Percentiles rank a stretch among this genome's conserved stretches.
Evolutionary conservation across 2,329 filamentous ascomycete species (phyloP).

Genomic region (Penicillium sp.): DNA sequence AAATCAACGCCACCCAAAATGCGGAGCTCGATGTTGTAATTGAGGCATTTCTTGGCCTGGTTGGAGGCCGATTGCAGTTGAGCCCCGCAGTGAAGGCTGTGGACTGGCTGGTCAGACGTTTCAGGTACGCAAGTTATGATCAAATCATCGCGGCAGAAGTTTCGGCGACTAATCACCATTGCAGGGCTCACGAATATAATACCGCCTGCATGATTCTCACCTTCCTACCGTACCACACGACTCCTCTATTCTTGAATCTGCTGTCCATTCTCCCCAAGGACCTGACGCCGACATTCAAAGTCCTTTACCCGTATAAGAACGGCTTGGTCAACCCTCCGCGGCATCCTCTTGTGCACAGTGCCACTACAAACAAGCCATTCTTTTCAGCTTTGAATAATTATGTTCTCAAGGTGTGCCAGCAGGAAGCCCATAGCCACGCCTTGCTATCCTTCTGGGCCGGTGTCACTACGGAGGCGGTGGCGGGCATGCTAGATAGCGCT

Average conservation of each 20-base stretch:
- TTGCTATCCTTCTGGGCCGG: slow-evolving; percentile 88
- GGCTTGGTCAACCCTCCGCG: slow-evolving; percentile 71
- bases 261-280: slow-evolving; percentile 75
- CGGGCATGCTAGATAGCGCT: slow-evolving; percentile 71
- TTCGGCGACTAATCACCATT: slow-evolving; percentile 12
- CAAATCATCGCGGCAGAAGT: slow-evolving; percentile 7
- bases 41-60: slow-evolving; percentile 75
- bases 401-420: slow-evolving; percentile 66
- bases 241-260: slow-evolving; percentile 76
- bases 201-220: slow-evolving; percentile 70
- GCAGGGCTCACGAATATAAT: slow-evolving; percentile 85
- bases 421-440: slow-evolving; percentile 67
- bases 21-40: slow-evolving; percentile 70
- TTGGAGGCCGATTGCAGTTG: slow-evolving; percentile 69
- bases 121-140: slow-evolving; percentile 57
- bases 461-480: slow-evolving; percentile 77
- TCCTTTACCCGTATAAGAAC: slow-evolving; percentile 79
- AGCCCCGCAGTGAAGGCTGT: slow-evolving; percentile 85
- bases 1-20: slow-evolving; percentile 79
- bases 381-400: slow-evolving; percentile 72
- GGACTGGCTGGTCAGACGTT: slow-evolving; percentile 90
- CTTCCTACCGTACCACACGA: slow-evolving; percentile 87
- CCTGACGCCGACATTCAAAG: slow-evolving; percentile 70
- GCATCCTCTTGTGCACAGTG: slow-evolving; percentile 75
- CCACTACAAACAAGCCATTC: slow-evolving; percentile 70